Evolutionary conservation across 768 basidiomycete species (phyloP).

Genomic region (Sporobolomyces phaffii): DNA sequence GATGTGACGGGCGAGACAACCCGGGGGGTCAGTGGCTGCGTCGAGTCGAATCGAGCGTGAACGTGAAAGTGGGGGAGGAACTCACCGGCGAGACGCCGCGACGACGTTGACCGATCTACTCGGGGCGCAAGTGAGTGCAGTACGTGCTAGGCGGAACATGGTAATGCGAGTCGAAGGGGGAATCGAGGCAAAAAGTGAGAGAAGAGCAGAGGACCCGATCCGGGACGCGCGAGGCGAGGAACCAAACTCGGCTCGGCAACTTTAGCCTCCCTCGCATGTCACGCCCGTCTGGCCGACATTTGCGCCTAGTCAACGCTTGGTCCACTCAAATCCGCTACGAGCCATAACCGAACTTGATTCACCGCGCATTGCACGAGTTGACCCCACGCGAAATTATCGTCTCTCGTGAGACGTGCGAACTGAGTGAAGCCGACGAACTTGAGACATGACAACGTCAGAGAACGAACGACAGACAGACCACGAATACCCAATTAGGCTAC

Average conservation of each 20-base stretch:
- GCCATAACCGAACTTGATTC: too few relatives aligned
- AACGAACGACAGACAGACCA: too few relatives aligned
- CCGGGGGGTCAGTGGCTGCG: not conserved
- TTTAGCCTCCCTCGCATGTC: not conserved
- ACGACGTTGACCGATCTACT: not conserved
- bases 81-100: not conserved
- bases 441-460: too few relatives aligned
- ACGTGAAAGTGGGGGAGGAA: not conserved
- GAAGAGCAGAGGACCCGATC: not conserved
- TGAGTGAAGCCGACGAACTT: too few relatives aligned
- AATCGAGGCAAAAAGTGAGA: not conserved
- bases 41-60: not conserved
- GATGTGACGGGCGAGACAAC: not conserved
- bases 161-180: too few relatives aligned
- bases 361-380: too few relatives aligned
- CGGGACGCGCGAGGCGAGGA: not conserved
- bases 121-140: not conserved
- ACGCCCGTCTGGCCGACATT: not conserved
- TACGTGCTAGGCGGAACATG: slow-evolving; percentile 11
- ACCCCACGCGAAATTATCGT: too few relatives aligned
- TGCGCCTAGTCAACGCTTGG: too few relatives aligned
- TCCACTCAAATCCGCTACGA: too few relatives aligned
- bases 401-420: too few relatives aligned
- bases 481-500: not conserved
- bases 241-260: not conserved